phyloP scores from a whole-genome alignment of 2,329 filamentous ascomycete species.

The Claviceps monticola region DNA sequence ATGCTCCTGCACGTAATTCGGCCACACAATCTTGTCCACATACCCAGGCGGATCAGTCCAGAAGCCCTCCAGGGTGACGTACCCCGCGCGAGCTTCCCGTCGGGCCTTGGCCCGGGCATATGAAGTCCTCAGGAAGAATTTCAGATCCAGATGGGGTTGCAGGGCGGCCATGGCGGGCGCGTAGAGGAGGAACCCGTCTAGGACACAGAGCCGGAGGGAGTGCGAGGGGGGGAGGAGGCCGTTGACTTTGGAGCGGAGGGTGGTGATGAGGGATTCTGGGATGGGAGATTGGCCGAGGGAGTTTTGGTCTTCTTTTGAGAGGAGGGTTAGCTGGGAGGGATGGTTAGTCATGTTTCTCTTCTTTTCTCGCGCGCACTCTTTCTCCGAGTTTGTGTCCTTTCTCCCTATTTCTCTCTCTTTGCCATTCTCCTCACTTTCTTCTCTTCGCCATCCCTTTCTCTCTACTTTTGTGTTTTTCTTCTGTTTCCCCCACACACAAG shows the following conservation, averaged over 20 bases:
- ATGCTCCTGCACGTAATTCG: conserved; percentile 76
- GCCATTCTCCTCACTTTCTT: background rate
- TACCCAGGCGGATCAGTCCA: conserved; percentile 93
- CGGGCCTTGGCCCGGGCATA: conserved; percentile 49
- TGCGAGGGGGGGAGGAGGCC: conserved; percentile 31
- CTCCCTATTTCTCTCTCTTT: background rate
- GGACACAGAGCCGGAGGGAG: conserved; percentile 47
- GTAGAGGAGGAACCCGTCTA: conserved; percentile 85
- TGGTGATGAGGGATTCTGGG: conserved; percentile 29
- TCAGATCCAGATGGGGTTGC: conserved; percentile 53
- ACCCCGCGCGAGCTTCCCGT: conserved; percentile 56
- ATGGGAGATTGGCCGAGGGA: conserved; percentile 42
- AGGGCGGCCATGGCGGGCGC: conserved; percentile 40
- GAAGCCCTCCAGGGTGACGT: conserved; percentile 77
- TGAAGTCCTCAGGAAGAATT: conserved; percentile 62
- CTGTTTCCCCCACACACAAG: no score
- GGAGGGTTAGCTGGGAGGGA: conserved; percentile 14
- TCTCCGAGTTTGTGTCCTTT: background rate
- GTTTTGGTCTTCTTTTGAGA: conserved; percentile 44
- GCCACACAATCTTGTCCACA: conserved; percentile 91
- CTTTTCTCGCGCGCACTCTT: no score
- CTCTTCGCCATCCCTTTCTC: background rate
- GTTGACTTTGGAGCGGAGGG: conserved; percentile 32
- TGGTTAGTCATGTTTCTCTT: background rate
- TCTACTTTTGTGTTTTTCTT: background rate